A percentile compares a stretch with the other conserved stretches of the same genome.
These are phyloP conservation scores for Bolboschoenus planiculmis DNA, from an alignment of 176 grass and related monocot genomes.

Conservation along the genomic window DNA sequence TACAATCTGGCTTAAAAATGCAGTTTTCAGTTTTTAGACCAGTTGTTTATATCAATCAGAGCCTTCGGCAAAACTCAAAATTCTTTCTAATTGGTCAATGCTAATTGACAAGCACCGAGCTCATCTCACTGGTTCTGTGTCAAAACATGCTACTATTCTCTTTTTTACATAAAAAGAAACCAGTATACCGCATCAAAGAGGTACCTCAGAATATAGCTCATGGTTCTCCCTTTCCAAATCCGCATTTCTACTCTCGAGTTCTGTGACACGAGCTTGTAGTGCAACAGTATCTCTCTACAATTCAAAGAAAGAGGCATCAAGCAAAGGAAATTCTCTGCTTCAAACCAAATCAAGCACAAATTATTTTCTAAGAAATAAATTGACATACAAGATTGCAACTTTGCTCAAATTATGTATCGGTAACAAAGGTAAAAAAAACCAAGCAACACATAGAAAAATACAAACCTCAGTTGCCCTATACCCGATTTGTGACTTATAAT, in stretches of 20 bases:
- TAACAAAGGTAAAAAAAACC: neutral
- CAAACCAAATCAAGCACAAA: neutral
- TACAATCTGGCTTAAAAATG: neutral
- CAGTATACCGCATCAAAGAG: neutral
- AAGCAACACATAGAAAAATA: neutral
- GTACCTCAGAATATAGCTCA: neutral
- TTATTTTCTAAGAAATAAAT: neutral
- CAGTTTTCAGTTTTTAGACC: neutral
- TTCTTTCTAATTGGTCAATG: neutral
- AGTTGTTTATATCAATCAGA: neutral
- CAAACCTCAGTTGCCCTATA: neutral
- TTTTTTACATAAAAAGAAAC: neutral
- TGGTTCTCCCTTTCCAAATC: neutral
- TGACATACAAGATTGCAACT: neutral
- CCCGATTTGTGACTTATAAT: neutral
- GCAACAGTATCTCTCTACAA: neutral
- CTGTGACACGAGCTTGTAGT: conserved; percentile 42
- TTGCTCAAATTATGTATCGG: neutral
- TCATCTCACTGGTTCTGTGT: neutral
- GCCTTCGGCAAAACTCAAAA: neutral
- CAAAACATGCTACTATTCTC: neutral
- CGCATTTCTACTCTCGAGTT: neutral
- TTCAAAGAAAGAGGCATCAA: neutral
- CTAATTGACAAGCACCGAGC: neutral
- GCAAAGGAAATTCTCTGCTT: neutral